phyloP scores from a whole-genome alignment of 371 early-diverging fungal genomes.

The Zancudomyces culisetae region DNA sequence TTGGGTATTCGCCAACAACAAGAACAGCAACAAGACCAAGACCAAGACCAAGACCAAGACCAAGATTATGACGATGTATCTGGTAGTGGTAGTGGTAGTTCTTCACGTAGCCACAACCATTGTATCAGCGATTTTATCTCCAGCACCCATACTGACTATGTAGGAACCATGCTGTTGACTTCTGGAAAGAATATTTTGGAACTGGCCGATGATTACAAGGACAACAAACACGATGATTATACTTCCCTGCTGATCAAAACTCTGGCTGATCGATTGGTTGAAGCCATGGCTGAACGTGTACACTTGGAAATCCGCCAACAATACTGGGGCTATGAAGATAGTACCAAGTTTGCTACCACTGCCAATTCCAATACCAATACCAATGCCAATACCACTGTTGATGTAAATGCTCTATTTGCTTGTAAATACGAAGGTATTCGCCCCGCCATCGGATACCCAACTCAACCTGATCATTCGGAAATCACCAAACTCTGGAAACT shows the following conservation, averaged over 20 bases:
- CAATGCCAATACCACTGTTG: too few relatives aligned
- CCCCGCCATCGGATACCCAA: constrained; percentile 79
- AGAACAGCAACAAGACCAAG: constrained; percentile 37
- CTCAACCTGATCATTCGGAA: constrained; percentile 79
- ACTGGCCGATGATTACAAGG: constrained; percentile 39
- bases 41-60: too few relatives aligned
- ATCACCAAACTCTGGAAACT: constrained; percentile 78
- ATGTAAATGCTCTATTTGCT: constrained; percentile 54
- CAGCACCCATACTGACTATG: constrained; percentile 61
- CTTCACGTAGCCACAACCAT: constrained; percentile 58
- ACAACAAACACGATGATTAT: constrained; percentile 66
- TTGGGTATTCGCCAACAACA: constrained; percentile 57
- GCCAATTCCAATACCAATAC: too few relatives aligned
- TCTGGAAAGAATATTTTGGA: constrained; percentile 77
- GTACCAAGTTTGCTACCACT: constrained; percentile 48
- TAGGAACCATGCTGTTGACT: constrained; percentile 80
- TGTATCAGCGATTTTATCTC: constrained; percentile 81
- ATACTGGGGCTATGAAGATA: constrained; percentile 64
- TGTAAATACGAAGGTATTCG: constrained; percentile 85
- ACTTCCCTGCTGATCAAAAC: constrained; percentile 80
- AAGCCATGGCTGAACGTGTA: constrained; percentile 72
- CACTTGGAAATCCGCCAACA: constrained; percentile 68
- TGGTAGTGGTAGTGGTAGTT: too few relatives aligned
- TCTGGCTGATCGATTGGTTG: constrained; percentile 78
- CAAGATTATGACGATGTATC: too few relatives aligned